A percentile compares a stretch with the other conserved stretches of the same genome.
Conservation (phyloP, 768 basidiomycete genomes). For the Mycena pura region DNA sequence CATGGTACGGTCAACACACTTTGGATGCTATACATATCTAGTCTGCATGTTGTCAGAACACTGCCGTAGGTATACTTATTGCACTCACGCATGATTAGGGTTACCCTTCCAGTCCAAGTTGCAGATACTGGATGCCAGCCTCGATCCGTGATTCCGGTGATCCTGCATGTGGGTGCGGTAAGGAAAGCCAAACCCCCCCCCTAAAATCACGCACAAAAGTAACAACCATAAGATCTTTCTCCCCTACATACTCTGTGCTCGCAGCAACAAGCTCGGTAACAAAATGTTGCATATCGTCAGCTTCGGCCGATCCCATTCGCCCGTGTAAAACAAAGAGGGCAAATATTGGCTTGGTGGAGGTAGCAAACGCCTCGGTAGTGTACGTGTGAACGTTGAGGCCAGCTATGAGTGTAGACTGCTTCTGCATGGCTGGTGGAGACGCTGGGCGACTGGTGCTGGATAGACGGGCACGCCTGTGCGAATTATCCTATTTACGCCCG, state of each 20-base stretch:
- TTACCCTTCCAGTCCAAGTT: conserved; percentile 46
- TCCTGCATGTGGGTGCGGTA: too few relatives aligned
- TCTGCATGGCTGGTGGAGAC: conserved; percentile 2
- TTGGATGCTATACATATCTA: conserved; percentile 58
- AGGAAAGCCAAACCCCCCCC: too few relatives aligned
- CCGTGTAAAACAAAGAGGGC: conserved; percentile 54
- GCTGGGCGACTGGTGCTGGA: too few relatives aligned
- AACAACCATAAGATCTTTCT: conserved; percentile 40
- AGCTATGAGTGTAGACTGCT: conserved; percentile 36
- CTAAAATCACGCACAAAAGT: conserved; percentile 51
- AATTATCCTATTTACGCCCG: too few relatives aligned
- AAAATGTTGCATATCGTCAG: conserved; percentile 29
- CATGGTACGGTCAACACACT: conserved; percentile 33
- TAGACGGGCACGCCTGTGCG: too few relatives aligned
- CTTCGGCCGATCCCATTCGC: conserved; percentile 38
- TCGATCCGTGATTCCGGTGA: conserved; percentile 53
- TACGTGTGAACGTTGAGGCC: conserved; percentile 47
- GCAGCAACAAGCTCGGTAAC: conserved; percentile 35
- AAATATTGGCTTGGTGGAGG: conserved; percentile 36
- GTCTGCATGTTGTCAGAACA: conserved; percentile 30
- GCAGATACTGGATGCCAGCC: conserved; percentile 38
- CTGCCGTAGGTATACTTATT: neutral
- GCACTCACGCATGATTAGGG: conserved; percentile 50
- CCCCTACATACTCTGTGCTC: conserved; percentile 20
- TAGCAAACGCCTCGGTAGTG: conserved; percentile 25